Conservation (phyloP, 345 rosid species). For the Acer yangbiense region DNA sequence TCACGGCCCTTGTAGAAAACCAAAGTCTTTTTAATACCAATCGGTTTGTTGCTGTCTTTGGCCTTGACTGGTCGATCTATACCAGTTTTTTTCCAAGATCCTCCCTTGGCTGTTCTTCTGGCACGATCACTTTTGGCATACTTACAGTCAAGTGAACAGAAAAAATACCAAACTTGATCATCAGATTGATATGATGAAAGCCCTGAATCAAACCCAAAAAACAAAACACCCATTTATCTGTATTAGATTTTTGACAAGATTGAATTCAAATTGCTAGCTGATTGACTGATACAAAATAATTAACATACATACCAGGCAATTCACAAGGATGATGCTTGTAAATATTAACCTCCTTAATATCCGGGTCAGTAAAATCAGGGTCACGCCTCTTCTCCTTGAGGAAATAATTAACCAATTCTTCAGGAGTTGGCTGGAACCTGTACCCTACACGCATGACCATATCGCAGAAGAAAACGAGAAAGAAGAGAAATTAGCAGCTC, state of each 20-base stretch:
- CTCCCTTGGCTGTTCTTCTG: constrained; percentile 33
- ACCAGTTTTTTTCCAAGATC: constrained; percentile 51
- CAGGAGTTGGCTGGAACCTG: not conserved
- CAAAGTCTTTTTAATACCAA: constrained; percentile 42
- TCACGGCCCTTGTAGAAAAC: constrained; percentile 24
- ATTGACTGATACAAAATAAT: not conserved
- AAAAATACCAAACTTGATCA: constrained; percentile 47
- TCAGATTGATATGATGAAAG: constrained; percentile 2
- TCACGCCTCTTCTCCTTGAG: not conserved
- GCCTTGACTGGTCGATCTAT: constrained; percentile 23
- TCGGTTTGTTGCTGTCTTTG: constrained; percentile 17
- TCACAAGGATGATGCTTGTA: not conserved
- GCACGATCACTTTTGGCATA: constrained; percentile 12
- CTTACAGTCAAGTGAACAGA: constrained; percentile 15
- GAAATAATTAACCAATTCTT: not conserved
- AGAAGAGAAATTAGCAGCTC: too few relatives aligned
- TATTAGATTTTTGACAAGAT: too few relatives aligned
- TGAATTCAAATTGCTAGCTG: not conserved
- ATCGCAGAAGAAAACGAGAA: not conserved
- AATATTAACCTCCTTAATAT: not conserved
- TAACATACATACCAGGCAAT: not conserved
- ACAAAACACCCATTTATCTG: not conserved
- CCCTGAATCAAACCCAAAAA: not conserved
- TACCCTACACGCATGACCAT: not conserved
- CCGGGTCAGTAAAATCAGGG: not conserved